Conservation (phyloP, 352 stramenopile genomes). For the Globisporangium nodosum region DNA sequence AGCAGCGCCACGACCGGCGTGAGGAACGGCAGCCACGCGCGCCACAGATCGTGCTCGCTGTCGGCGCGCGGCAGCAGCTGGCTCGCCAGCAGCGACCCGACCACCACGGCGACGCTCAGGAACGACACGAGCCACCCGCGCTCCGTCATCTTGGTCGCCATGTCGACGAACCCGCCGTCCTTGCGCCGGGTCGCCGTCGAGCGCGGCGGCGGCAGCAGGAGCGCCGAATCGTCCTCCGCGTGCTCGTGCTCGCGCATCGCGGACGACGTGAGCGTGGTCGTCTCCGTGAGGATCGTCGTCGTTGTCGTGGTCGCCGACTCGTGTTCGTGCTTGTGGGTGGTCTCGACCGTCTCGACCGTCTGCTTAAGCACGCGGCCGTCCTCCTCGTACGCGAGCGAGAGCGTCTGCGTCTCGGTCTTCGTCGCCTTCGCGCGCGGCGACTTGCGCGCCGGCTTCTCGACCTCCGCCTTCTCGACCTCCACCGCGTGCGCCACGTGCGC, state of each 20-base stretch:
- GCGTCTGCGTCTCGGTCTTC: slow-evolving; percentile 20
- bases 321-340: neutral
- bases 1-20: slow-evolving; percentile 58
- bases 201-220: slow-evolving; percentile 12
- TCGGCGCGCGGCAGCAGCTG: slow-evolving; percentile 35
- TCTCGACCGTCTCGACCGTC: slow-evolving; percentile 9
- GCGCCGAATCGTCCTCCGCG: slow-evolving; percentile 16
- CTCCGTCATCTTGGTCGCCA: slow-evolving; percentile 50
- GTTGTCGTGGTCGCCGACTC: slow-evolving; percentile 1
- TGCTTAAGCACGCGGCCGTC: slow-evolving; percentile 8
- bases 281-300: slow-evolving; percentile 3
- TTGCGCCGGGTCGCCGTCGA: slow-evolving; percentile 1
- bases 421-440: slow-evolving; percentile 13
- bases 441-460: slow-evolving; percentile 4
- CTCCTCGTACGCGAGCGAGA: slow-evolving; percentile 55
- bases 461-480: slow-evolving; percentile 5
- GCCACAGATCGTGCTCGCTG: slow-evolving; percentile 29
- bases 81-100: slow-evolving; percentile 56
- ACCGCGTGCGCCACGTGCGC: slow-evolving; percentile 17
- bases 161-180: slow-evolving; percentile 18
- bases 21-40: slow-evolving; percentile 60
- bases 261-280: neutral
- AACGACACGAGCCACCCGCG: slow-evolving; percentile 59
- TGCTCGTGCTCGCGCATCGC: neutral
- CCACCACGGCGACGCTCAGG: slow-evolving; percentile 61